phyloP scores from a whole-genome alignment of 371 early-diverging fungal species.

The Mycotypha africana region DNA sequence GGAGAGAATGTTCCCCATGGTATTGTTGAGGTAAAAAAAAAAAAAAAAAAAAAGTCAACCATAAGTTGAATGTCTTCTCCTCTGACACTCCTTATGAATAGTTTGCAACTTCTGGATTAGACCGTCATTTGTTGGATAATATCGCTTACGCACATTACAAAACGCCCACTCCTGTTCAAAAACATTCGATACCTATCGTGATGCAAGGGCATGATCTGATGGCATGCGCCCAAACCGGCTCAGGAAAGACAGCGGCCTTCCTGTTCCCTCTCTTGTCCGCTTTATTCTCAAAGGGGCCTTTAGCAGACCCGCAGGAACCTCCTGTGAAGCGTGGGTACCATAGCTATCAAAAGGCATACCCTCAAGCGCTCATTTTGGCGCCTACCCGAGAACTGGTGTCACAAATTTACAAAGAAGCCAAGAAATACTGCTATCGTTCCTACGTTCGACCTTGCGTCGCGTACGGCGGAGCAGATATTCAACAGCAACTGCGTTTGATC shows the following conservation, averaged over 20 bases:
- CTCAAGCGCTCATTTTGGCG: conserved; percentile 40
- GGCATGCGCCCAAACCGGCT: conserved; percentile 84
- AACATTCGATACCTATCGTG: conserved; percentile 64
- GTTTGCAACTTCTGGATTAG: conserved; percentile 67
- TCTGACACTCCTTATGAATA: neutral
- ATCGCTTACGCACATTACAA: conserved; percentile 50
- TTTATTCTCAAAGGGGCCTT: conserved; percentile 69
- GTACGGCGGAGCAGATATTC: conserved; percentile 97
- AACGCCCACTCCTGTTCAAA: conserved; percentile 70
- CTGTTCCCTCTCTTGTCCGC: conserved; percentile 51
- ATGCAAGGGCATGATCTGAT: conserved; percentile 59
- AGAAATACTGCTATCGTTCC: conserved; percentile 87
- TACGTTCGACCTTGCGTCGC: conserved; percentile 91
- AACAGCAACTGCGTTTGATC: conserved; percentile 85
- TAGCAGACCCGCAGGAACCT: conserved; percentile 20
- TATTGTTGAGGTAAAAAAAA: conserved; percentile 7
- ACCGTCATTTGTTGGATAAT: conserved; percentile 72
- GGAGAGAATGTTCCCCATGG: conserved; percentile 61
- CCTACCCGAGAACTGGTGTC: conserved; percentile 41
- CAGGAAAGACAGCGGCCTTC: conserved; percentile 75
- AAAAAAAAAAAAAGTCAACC: too few species aligned
- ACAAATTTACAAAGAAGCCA: conserved; percentile 49
- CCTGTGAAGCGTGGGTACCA: conserved; percentile 37
- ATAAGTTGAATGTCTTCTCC: too few species aligned
- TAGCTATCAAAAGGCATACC: conserved; percentile 24